phyloP scores from a whole-genome alignment of 768 basidiomycete species.

The Rossbeevera mucosa region DNA sequence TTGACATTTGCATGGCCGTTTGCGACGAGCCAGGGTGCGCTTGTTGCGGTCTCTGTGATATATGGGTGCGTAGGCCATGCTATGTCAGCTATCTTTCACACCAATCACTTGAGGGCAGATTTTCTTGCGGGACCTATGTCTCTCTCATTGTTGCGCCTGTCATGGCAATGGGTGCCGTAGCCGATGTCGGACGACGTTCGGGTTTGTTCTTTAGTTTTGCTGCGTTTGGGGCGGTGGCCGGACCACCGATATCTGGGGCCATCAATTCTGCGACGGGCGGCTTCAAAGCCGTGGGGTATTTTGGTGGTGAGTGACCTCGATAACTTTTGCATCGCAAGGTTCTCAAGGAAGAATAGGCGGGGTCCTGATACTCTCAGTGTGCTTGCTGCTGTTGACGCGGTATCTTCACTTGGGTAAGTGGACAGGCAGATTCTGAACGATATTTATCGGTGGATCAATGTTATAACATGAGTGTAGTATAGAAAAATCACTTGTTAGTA shows the following conservation, averaged over 20 bases:
- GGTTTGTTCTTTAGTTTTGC: conserved; percentile 63
- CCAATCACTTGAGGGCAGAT: conserved; percentile 31
- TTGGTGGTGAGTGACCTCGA: conserved; percentile 33
- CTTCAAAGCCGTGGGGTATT: conserved; percentile 36
- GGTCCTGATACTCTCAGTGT: conserved; percentile 39
- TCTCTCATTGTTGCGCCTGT: conserved; percentile 53
- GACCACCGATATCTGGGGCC: conserved; percentile 72
- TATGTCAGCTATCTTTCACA: background rate
- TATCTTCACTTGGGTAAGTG: conserved; percentile 37
- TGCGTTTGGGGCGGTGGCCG: conserved; percentile 60
- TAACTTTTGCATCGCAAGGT: background rate
- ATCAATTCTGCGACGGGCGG: conserved; percentile 52
- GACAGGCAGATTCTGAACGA: conserved; percentile 38
- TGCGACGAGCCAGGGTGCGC: conserved; percentile 37
- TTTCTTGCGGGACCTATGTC: conserved; percentile 59
- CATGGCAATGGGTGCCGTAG: conserved; percentile 54
- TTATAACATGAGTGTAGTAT: background rate
- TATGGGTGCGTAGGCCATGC: conserved; percentile 50
- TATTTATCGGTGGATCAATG: background rate
- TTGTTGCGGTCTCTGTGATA: conserved; percentile 52
- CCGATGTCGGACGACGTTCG: conserved; percentile 59
- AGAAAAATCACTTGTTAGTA: background rate
- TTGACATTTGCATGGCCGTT: conserved; percentile 74
- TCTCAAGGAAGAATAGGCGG: conserved; percentile 24
- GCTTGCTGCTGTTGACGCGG: conserved; percentile 38